Percentiles rank a stretch among this genome's conserved stretches.
phyloP scores from a whole-genome alignment of 768 basidiomycete species.

The Leccinum disarticulatum region DNA sequence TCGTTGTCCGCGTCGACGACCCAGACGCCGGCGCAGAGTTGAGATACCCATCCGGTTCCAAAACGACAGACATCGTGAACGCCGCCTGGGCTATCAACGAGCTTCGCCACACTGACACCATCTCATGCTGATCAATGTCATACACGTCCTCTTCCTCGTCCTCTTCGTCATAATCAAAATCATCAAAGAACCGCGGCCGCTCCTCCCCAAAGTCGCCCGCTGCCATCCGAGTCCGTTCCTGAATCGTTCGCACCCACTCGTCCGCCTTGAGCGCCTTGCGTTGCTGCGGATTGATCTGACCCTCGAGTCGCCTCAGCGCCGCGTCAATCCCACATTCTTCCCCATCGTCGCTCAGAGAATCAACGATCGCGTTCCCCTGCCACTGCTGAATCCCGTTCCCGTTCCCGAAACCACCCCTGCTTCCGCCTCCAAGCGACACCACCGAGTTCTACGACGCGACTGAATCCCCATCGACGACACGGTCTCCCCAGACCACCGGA shows the following conservation, averaged over 20 bases:
- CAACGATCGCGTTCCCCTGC: constrained; percentile 79
- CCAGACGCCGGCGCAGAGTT: constrained; percentile 15
- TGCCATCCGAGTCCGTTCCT: constrained; percentile 61
- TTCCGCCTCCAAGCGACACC: constrained; percentile 39
- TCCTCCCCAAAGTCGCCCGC: constrained; percentile 65
- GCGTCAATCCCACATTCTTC: constrained; percentile 81
- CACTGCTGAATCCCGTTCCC: constrained; percentile 75
- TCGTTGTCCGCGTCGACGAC: constrained; percentile 50
- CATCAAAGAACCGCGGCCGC: constrained; percentile 51
- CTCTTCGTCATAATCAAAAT: constrained; percentile 39
- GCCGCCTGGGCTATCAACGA: background rate
- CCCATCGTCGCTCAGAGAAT: constrained; percentile 70
- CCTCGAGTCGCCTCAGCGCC: constrained; percentile 78
- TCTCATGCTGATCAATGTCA: constrained; percentile 33
- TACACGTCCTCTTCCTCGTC: constrained; percentile 37
- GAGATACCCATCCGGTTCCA: constrained; percentile 27
- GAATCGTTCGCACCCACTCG: constrained; percentile 75
- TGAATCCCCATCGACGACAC: constrained; percentile 83
- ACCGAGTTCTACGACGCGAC: constrained; percentile 45
- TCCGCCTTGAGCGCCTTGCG: constrained; percentile 78
- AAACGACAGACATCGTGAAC: constrained; percentile 20
- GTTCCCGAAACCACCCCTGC: constrained; percentile 23
- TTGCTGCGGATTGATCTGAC: constrained; percentile 74
- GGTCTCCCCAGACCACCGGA: constrained; percentile 62
- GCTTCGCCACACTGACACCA: constrained; percentile 21